Evolutionary conservation across 345 rosid species (phyloP), one percentile per base, ranked within the genome.

Genomic region (Rhizophora mangle): DNA sequence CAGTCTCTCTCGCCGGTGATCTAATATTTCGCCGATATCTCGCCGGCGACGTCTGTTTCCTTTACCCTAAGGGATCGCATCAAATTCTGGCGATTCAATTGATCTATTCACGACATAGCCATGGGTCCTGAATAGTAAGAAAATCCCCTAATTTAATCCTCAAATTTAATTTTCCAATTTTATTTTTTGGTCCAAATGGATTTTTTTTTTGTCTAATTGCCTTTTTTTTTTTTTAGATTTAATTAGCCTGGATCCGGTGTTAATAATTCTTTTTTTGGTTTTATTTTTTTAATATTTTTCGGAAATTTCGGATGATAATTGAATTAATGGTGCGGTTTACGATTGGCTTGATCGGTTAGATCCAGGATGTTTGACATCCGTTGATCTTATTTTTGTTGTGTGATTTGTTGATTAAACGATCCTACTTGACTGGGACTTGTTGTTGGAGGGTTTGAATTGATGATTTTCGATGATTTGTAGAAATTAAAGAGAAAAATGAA

Each of bases 61-160:
- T 21, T 63, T 58, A 31, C 8, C n/a, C 68, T 43, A 26, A 69
- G 34, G n/a, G 19, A 47, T 65, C 63, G 53, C 22, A 29, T 34
- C 30, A 1, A 46, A 57, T 61, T 74, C 78, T 70, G 32, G 68
- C 39, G 71, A 47, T 68, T 71, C 69, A 47, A 47, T 67, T 61
- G 62, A 43, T 43, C 49, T 43, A 13, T 15, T 43, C 64, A 68
- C 73, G 31, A 34, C 76, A 15, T 83, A 69, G 76, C 55, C 87
- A 94, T 94, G 98, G 91, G 87, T 87, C 88, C 91, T 67, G 98
- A 94, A 85, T 94, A 94, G 98, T 94, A 87, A 87, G 80, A 63
- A 66, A 39, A 43, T 21, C 63, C 51, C 10, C 37, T 19, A 16
- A 26, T 21, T 30, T 60, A 15, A 10, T 24, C 63, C 51, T 18